These are phyloP conservation scores for Annona squamosa DNA, from an alignment of 164 flowering plant species.

Conservation along the genomic window DNA sequence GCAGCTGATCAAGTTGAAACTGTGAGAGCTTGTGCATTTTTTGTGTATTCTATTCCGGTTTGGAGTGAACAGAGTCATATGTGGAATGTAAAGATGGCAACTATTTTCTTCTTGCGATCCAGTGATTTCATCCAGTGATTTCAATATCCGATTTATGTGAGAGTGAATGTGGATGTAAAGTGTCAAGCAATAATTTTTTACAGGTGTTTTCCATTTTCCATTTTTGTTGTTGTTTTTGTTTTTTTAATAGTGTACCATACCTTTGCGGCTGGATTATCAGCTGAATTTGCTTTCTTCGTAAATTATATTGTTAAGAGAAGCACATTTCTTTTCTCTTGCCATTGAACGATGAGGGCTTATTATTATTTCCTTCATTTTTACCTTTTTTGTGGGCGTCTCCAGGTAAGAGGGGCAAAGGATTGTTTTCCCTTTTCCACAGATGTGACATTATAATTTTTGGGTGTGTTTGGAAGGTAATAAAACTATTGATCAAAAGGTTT, in stretches of 20 bases:
- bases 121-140: neutral
- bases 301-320: neutral
- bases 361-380: no score
- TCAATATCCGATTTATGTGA: neutral
- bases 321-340: neutral
- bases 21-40: neutral
- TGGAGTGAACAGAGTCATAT: neutral
- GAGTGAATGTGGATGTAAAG: neutral
- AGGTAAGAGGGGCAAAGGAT: no score
- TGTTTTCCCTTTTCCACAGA: no score
- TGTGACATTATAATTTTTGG: no score
- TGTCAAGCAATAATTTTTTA: neutral
- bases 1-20: neutral
- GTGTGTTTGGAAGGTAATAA: no score
- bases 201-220: neutral
- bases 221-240: no score
- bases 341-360: neutral
- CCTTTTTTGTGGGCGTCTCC: no score
- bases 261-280: neutral
- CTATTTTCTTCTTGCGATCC: neutral
- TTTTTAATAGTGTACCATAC: no score
- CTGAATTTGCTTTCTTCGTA: neutral
- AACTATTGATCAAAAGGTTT: no score
- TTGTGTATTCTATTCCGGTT: constrained; percentile 4
- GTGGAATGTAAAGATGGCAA: neutral